Evolutionary conservation across 257 asterid species (phyloP).

Genomic region (Nicotiana paniculata): DNA sequence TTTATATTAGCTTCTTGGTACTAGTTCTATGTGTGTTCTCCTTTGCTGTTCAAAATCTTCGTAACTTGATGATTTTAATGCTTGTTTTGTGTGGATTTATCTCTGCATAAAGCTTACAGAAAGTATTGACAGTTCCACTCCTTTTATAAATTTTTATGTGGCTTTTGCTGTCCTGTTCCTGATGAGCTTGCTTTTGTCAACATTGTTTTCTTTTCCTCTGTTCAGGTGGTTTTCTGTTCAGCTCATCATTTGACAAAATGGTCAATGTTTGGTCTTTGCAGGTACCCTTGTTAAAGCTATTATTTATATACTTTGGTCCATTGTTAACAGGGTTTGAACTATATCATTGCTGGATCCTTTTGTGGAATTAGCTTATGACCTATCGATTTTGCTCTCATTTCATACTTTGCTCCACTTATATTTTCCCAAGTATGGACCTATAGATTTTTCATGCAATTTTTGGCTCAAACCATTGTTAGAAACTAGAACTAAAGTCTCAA

Average conservation of each 20-base stretch:
- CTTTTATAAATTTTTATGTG: background rate
- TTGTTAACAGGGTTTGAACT: background rate
- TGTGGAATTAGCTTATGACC: background rate
- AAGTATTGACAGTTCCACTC: background rate
- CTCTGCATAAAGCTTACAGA: background rate
- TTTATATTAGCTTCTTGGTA: too few species aligned
- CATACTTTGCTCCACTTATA: background rate
- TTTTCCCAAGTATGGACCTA: background rate
- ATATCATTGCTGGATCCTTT: background rate
- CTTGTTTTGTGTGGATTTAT: background rate
- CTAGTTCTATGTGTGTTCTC: background rate
- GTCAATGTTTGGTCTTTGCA: conserved; percentile 85
- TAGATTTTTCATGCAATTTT: background rate
- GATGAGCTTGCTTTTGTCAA: conserved; percentile 7
- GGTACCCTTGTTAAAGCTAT: conserved; percentile 34
- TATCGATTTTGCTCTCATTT: background rate
- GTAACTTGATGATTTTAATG: background rate
- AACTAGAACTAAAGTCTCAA: background rate
- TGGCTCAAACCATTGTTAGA: background rate
- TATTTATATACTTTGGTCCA: background rate
- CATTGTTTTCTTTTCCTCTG: conserved; percentile 9
- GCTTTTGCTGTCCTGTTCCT: background rate
- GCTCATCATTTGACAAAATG: conserved; percentile 81
- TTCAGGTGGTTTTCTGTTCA: conserved; percentile 83
- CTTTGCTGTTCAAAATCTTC: background rate